Percentiles rank a stretch among this genome's conserved stretches.
Conservation (phyloP, 495 filamentous ascomycete genomes). For the Trichocladium antarcticum region DNA sequence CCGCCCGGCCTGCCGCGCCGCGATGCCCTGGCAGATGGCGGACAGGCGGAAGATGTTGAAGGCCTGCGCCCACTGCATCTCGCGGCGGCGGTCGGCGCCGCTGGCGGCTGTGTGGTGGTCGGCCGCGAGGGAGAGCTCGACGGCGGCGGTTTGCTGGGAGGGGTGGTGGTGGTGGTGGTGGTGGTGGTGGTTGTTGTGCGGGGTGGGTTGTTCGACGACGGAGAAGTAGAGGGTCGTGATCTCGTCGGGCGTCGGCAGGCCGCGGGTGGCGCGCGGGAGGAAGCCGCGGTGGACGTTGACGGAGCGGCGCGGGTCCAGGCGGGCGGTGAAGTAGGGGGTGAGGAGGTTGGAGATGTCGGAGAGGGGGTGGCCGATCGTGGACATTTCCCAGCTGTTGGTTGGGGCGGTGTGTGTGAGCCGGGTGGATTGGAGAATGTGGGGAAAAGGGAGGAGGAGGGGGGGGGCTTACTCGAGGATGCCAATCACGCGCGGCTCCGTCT, state of each 20-base stretch:
- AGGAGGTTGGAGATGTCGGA: conserved; percentile 76
- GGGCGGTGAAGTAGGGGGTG: conserved; percentile 50
- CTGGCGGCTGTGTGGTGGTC: not conserved
- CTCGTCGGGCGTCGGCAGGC: conserved; percentile 62
- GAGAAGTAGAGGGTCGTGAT: conserved; percentile 68
- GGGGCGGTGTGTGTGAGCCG: not conserved
- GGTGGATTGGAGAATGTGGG: not conserved
- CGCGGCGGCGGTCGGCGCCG: conserved; percentile 31
- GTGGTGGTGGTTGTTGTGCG: not conserved
- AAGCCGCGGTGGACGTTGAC: conserved; percentile 42
- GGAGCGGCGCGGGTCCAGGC: conserved; percentile 19
- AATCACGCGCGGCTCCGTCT: conserved; percentile 77
- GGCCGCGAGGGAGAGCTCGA: conserved; percentile 17
- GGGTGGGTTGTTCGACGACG: conserved; percentile 40
- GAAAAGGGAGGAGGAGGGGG: not conserved
- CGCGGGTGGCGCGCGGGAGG: conserved; percentile 48
- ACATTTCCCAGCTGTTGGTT: conserved; percentile 76
- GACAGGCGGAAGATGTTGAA: conserved; percentile 52
- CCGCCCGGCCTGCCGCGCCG: conserved; percentile 66
- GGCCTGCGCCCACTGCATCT: conserved; percentile 55
- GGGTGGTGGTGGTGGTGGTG: no score
- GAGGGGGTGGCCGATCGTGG: conserved; percentile 86
- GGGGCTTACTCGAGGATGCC: conserved; percentile 70
- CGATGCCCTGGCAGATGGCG: conserved; percentile 91
- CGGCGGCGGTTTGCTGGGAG: conserved; percentile 26